Evolutionary conservation across 805 yeast genomes (phyloP).

Genomic region (Jamesozyma lodderae): DNA sequence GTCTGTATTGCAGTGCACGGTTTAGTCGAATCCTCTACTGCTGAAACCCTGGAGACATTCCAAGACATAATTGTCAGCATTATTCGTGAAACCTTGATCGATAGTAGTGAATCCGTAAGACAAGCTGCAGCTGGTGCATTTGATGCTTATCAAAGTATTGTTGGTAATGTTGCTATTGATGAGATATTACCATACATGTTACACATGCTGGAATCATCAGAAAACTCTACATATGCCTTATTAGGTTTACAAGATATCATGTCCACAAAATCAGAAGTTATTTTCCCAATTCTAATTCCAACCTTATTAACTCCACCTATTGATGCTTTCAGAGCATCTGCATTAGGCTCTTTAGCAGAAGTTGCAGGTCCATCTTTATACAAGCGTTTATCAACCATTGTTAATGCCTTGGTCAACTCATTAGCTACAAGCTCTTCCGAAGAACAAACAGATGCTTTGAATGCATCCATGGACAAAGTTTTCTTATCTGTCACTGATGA

Average conservation of each 20-base stretch:
- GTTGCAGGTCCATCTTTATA: slow-evolving; percentile 82
- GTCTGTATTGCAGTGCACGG: slow-evolving; percentile 89
- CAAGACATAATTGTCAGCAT: slow-evolving; percentile 64
- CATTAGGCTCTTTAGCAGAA: slow-evolving; percentile 76
- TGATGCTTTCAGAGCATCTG: slow-evolving; percentile 75
- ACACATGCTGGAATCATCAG: slow-evolving; percentile 50
- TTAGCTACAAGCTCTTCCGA: slow-evolving; percentile 34
- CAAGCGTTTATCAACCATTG: slow-evolving; percentile 61
- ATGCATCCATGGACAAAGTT: slow-evolving; percentile 56
- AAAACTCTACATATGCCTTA: slow-evolving; percentile 63
- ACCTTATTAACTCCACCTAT: slow-evolving; percentile 75
- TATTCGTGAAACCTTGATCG: slow-evolving; percentile 71
- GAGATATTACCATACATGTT: slow-evolving; percentile 80
- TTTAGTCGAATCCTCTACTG: slow-evolving; percentile 64
- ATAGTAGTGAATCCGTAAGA: slow-evolving; percentile 63
- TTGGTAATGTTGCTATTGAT: slow-evolving; percentile 82
- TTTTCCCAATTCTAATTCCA: slow-evolving; percentile 90
- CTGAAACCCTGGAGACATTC: slow-evolving; percentile 51
- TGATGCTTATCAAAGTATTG: slow-evolving; percentile 71
- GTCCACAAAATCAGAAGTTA: slow-evolving; percentile 80
- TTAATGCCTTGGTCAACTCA: slow-evolving; percentile 64
- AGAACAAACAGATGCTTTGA: slow-evolving; percentile 34
- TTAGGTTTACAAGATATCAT: slow-evolving; percentile 85
- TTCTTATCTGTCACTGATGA: slow-evolving; percentile 63
- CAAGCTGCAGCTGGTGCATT: slow-evolving; percentile 88